Evolutionary conservation across 2,329 filamentous ascomycete genomes (phyloP).

Genomic region (Pseudogymnoascus sp.): DNA sequence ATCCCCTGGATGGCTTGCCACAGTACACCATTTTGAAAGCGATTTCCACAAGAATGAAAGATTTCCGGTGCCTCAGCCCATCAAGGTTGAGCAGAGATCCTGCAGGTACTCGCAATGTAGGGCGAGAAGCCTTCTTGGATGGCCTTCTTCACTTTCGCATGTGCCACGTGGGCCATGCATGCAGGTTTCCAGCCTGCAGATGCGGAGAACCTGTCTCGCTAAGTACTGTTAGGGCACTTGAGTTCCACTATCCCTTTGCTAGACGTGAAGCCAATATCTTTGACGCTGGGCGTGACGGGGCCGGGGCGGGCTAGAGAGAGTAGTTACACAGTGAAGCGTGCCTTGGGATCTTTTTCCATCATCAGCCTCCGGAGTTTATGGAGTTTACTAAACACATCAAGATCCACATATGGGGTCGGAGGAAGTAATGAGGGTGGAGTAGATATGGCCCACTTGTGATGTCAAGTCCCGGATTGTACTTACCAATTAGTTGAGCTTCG

Average conservation of each 20-base stretch:
- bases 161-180: constrained; percentile 3
- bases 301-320: background rate
- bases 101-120: background rate
- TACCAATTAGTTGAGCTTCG: background rate
- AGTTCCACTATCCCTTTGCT: background rate
- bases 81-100: background rate
- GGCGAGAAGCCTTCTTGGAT: background rate
- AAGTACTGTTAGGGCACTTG: background rate
- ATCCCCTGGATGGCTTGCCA: constrained; percentile 58
- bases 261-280: background rate
- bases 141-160: background rate
- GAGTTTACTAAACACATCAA: background rate
- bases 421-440: background rate
- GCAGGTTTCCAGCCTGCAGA: background rate
- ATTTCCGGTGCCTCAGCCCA: background rate
- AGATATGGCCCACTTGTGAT: constrained; percentile 6
- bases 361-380: constrained; percentile 1
- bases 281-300: background rate
- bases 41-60: background rate
- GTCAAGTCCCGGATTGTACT: background rate
- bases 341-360: background rate
- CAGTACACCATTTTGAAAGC: constrained; percentile 51
- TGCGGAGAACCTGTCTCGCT: background rate
- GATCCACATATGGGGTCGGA: background rate
- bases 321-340: background rate